These are phyloP conservation scores for Irineochytrium annulatum DNA, from an alignment of 192 early-diverging fungal species.

Conservation along the genomic window DNA sequence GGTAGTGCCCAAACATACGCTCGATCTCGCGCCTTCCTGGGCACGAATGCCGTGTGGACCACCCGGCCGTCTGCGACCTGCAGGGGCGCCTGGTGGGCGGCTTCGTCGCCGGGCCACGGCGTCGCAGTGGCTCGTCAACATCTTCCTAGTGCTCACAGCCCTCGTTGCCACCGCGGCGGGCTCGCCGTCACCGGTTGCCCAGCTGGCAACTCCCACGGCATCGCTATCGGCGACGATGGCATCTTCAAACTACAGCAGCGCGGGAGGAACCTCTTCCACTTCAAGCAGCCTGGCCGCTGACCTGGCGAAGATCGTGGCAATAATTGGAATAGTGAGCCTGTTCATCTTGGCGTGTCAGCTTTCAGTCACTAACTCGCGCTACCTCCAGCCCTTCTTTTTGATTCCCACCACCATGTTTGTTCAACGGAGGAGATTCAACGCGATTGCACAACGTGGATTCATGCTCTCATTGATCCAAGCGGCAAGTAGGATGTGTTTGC, in stretches of 20 bases:
- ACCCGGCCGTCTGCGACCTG: too few species aligned
- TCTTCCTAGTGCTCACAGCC: too few species aligned
- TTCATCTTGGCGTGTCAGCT: neutral
- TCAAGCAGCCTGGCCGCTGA: too few species aligned
- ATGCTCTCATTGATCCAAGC: neutral
- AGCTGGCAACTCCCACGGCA: neutral
- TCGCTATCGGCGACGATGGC: too few species aligned
- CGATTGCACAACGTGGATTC: neutral
- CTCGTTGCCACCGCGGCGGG: neutral
- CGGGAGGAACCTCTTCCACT: too few species aligned
- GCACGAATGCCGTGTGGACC: too few species aligned
- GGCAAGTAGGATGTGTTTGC: neutral
- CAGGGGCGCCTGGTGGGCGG: too few species aligned
- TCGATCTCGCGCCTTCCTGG: too few species aligned
- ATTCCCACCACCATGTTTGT: neutral
- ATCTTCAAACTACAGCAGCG: too few species aligned
- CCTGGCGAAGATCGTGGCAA: neutral
- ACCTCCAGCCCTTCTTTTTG: neutral
- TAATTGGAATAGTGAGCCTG: neutral
- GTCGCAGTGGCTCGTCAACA: too few species aligned
- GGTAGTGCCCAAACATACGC: too few species aligned
- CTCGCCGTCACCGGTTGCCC: neutral
- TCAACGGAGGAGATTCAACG: neutral
- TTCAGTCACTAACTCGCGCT: neutral
- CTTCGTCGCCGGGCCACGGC: too few species aligned